These are phyloP conservation scores for Podochytrium sp. DNA, from an alignment of 192 early-diverging fungal genomes.

Conservation along the genomic window DNA sequence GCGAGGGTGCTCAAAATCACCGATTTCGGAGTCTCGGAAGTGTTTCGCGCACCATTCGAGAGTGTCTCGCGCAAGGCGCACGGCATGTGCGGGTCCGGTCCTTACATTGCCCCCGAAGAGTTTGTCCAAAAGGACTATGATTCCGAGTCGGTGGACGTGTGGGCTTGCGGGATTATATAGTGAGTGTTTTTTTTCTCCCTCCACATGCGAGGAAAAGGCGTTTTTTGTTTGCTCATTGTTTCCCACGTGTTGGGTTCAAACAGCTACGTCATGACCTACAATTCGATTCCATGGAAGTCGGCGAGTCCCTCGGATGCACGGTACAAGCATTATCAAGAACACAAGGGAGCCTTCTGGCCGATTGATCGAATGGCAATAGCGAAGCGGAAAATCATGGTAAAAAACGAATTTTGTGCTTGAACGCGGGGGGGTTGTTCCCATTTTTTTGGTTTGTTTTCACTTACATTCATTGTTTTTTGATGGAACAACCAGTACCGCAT, in stretches of 20 bases:
- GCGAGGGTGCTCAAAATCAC: slow-evolving; percentile 83
- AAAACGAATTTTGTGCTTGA: too few species aligned
- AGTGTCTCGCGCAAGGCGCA: slow-evolving; percentile 63
- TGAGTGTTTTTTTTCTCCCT: too few species aligned
- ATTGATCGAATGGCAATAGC: slow-evolving; percentile 41
- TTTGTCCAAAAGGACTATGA: slow-evolving; percentile 76
- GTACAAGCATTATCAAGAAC: slow-evolving; percentile 27
- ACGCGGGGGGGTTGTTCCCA: too few species aligned
- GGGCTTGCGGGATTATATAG: slow-evolving; percentile 85
- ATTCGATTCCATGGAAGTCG: slow-evolving; percentile 52
- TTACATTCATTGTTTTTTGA: neutral
- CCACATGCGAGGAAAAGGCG: too few species aligned
- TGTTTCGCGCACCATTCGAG: slow-evolving; percentile 78
- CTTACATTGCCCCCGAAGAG: slow-evolving; percentile 93
- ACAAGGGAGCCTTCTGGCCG: neutral
- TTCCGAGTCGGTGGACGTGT: slow-evolving; percentile 82
- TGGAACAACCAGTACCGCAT: neutral
- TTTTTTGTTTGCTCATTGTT: slow-evolving; percentile 40
- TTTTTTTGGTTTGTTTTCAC: neutral
- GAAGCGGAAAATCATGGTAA: slow-evolving; percentile 71
- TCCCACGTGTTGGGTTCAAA: neutral
- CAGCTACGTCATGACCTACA: slow-evolving; percentile 41
- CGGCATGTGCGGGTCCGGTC: slow-evolving; percentile 87
- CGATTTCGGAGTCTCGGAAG: slow-evolving; percentile 96
- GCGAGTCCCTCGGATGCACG: slow-evolving; percentile 37